These are phyloP conservation scores for Malus sylvestris DNA, from an alignment of 306 rosid genomes.

Conservation along the genomic window DNA sequence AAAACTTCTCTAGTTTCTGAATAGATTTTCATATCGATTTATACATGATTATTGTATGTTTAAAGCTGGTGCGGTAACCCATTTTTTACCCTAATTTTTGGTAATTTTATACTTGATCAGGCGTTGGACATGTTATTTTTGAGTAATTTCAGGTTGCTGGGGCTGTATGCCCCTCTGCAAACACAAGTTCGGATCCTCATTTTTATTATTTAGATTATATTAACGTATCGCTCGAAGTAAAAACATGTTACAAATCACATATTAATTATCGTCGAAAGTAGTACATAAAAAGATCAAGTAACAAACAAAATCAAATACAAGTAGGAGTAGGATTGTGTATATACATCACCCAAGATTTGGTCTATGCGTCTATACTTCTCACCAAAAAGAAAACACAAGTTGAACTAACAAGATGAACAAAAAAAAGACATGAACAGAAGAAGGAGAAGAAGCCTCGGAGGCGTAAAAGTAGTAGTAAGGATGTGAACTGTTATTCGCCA, in stretches of 20 bases:
- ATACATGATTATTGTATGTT: neutral
- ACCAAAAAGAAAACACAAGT: conserved; percentile 18
- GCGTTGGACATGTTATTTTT: neutral
- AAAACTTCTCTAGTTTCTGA: no score
- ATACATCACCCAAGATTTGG: neutral
- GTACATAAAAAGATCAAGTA: no score
- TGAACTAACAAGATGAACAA: conserved; percentile 22
- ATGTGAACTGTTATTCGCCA: conserved; percentile 39
- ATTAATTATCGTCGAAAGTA: neutral
- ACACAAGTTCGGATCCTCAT: neutral
- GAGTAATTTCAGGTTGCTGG: no score
- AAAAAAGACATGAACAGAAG: conserved; percentile 9
- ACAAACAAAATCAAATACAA: neutral
- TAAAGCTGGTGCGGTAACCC: neutral
- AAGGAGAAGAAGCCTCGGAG: conserved; percentile 37
- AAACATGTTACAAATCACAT: no score
- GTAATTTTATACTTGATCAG: neutral
- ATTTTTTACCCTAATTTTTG: neutral
- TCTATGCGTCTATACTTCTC: neutral
- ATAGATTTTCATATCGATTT: no score
- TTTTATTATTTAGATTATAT: no score
- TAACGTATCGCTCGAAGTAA: neutral
- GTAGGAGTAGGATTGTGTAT: neutral
- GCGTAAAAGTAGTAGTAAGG: conserved; percentile 58
- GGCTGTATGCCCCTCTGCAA: neutral